Percentiles rank a stretch among this genome's conserved stretches.
These are phyloP conservation scores for Saksenaea vasiformis DNA, from an alignment of 371 early-diverging fungal species.

Conservation along the genomic window DNA sequence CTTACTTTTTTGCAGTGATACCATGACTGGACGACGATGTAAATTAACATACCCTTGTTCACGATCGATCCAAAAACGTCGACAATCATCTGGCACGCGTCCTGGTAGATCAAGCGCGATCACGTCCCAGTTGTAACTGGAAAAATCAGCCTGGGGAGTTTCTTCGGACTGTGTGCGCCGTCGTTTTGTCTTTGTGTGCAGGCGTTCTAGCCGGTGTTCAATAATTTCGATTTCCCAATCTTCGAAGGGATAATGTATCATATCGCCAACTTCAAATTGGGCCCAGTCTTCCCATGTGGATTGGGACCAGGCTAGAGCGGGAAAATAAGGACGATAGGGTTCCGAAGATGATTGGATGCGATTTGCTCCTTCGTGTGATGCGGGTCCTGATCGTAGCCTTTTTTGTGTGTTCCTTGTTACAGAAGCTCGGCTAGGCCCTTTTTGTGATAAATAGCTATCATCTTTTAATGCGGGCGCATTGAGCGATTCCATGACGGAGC, in stretches of 20 bases:
- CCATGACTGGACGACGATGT: constrained; percentile 19
- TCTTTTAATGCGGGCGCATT: neutral
- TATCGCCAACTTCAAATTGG: constrained; percentile 32
- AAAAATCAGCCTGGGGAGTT: neutral
- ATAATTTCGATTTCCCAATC: constrained; percentile 10
- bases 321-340: constrained; percentile 34
- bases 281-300: constrained; percentile 52
- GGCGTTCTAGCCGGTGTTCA: neutral
- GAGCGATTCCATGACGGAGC: neutral
- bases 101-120: constrained; percentile 29
- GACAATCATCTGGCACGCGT: constrained; percentile 29
- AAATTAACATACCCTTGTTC: neutral
- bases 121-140: constrained; percentile 21
- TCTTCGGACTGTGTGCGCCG: neutral
- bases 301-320: constrained; percentile 30
- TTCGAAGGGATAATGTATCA: constrained; percentile 41
- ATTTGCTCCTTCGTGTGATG: neutral
- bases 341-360: neutral
- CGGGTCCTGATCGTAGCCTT: neutral
- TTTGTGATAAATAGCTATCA: neutral
- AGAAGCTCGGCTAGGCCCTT: neutral
- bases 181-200: neutral
- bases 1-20: constrained; percentile 19
- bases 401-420: neutral
- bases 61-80: constrained; percentile 26